Percentiles rank a stretch among this genome's conserved stretches.
Conservation (phyloP, 352 stramenopile species). For the Aphanomyces astaci region DNA sequence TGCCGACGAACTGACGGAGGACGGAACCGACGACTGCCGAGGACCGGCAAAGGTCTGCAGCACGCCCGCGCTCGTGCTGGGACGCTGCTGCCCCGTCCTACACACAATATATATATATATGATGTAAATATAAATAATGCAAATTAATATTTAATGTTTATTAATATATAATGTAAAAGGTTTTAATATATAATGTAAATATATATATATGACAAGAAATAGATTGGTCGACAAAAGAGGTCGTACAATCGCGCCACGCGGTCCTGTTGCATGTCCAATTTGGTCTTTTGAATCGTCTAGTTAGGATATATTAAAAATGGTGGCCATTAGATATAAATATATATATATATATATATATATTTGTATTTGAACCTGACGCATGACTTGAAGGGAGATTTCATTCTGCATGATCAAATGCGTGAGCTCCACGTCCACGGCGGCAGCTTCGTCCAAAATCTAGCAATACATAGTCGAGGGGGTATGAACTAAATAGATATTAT, state of each 20-base stretch:
- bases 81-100: constrained; percentile 9
- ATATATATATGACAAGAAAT: no score
- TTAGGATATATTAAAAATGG: neutral
- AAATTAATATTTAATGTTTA: no score
- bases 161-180: no score
- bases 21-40: neutral
- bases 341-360: no score
- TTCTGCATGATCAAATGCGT: constrained; percentile 81
- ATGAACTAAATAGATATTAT: no score
- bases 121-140: no score
- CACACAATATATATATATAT: no score
- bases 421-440: constrained; percentile 62
- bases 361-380: constrained; percentile 75
- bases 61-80: constrained; percentile 14
- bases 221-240: no score
- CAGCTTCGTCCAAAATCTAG: constrained; percentile 64
- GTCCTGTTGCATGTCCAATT: constrained; percentile 18
- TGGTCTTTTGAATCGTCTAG: constrained; percentile 22
- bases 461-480: neutral
- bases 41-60: neutral
- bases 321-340: neutral
- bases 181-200: no score
- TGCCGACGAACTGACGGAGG: neutral
- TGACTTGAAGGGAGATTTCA: constrained; percentile 74
- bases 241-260: constrained; percentile 13